phyloP scores from a whole-genome alignment of 306 rosid genomes.

The Gastrolobium villosum region DNA sequence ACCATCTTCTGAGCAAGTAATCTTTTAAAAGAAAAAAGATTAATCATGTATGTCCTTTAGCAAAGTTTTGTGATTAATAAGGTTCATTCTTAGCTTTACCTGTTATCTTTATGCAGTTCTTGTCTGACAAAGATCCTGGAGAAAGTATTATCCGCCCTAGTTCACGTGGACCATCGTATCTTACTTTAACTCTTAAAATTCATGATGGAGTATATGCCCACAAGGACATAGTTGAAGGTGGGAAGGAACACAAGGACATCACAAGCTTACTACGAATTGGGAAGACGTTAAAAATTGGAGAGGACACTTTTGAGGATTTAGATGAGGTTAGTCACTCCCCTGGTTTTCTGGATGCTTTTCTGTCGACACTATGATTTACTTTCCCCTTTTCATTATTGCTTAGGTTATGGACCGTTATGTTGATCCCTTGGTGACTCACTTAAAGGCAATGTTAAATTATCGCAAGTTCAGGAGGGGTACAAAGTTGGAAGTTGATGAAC shows the following conservation, averaged over 20 bases:
- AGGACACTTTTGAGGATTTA: constrained; percentile 97
- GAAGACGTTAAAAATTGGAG: constrained; percentile 96
- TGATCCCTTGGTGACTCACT: constrained; percentile 91
- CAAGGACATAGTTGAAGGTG: constrained; percentile 96
- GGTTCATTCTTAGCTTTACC: constrained; percentile 25
- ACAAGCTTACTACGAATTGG: constrained; percentile 96
- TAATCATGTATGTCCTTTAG: not conserved
- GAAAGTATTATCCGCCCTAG: constrained; percentile 97
- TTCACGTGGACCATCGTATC: constrained; percentile 90
- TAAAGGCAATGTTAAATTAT: constrained; percentile 84
- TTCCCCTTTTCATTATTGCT: constrained; percentile 32
- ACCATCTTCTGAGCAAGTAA: constrained; percentile 29
- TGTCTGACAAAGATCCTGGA: constrained; percentile 96
- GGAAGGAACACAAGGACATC: constrained; percentile 96
- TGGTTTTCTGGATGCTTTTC: constrained; percentile 7
- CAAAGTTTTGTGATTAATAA: constrained; percentile 14
- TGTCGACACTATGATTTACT: constrained; percentile 13
- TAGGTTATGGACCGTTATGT: constrained; percentile 99
- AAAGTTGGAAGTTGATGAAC: constrained; percentile 94
- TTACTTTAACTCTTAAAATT: constrained; percentile 93
- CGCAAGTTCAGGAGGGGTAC: constrained; percentile 90
- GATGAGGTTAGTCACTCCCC: constrained; percentile 77
- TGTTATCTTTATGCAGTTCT: constrained; percentile 64
- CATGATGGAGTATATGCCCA: constrained; percentile 98
- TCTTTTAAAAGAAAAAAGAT: constrained; percentile 10